Conservation (phyloP, 1,284 basidiomycete species). For the Puccinia triticina region DNA sequence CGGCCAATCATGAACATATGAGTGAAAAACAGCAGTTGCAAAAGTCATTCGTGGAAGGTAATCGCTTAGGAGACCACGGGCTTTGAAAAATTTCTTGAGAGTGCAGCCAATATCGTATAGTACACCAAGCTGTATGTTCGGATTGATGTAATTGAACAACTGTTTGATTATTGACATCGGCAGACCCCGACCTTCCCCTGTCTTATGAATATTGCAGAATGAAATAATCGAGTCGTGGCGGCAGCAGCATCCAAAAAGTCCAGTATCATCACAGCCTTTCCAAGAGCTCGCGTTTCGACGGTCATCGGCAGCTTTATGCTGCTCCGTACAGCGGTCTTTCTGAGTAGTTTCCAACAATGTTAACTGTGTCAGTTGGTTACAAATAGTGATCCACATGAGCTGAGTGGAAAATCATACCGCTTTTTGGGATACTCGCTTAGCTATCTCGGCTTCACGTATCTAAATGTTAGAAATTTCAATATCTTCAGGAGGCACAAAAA, state of each 20-base stretch:
- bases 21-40: too few species aligned
- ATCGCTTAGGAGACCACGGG: background rate
- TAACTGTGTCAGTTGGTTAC: background rate
- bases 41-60: background rate
- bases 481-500: constrained; percentile 7
- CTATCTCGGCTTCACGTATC: background rate
- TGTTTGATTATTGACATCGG: background rate
- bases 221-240: too few species aligned
- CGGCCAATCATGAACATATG: too few species aligned
- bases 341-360: background rate
- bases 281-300: too few species aligned
- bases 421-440: background rate
- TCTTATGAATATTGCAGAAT: too few species aligned
- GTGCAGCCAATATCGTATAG: too few species aligned
- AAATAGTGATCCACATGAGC: background rate
- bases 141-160: background rate
- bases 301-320: too few species aligned
- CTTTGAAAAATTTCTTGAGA: constrained; percentile 11
- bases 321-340: background rate
- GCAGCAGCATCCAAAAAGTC: too few species aligned
- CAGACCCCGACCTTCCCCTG: background rate
- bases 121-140: background rate
- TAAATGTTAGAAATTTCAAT: too few species aligned
- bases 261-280: too few species aligned
- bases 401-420: background rate